Percentiles rank a stretch among this genome's conserved stretches.
Conservation (phyloP, 345 rosid genomes). For the Boechera retrofracta region DNA sequence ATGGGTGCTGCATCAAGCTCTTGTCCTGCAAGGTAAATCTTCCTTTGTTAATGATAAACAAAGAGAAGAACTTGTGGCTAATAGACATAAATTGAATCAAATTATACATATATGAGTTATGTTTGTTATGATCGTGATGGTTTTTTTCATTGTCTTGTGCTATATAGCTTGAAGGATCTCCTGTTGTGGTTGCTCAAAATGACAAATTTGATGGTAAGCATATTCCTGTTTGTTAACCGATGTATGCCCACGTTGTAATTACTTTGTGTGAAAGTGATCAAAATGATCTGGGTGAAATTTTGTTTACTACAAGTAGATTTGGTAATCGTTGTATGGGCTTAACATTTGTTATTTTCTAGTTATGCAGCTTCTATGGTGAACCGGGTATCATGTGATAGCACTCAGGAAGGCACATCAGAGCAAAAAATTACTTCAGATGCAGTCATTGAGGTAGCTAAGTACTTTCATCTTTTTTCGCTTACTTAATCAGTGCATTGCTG, state of each 20-base stretch:
- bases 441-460: slow-evolving; percentile 68
- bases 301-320: background rate
- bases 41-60: background rate
- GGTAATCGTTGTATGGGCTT: slow-evolving; percentile 21
- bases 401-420: slow-evolving; percentile 46
- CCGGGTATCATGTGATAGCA: slow-evolving; percentile 67
- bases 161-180: slow-evolving; percentile 89
- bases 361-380: slow-evolving; percentile 95
- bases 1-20: slow-evolving; percentile 92
- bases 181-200: slow-evolving; percentile 84
- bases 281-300: background rate
- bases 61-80: background rate
- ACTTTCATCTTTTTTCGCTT: slow-evolving; percentile 19
- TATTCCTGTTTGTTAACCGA: slow-evolving; percentile 15
- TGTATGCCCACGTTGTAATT: background rate
- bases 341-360: slow-evolving; percentile 44
- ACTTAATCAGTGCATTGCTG: background rate
- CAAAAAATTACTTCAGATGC: slow-evolving; percentile 85
- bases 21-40: slow-evolving; percentile 79
- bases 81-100: background rate
- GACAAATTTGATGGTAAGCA: slow-evolving; percentile 90
- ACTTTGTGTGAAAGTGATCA: slow-evolving; percentile 21
- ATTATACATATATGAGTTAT: background rate
- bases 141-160: slow-evolving; percentile 42
- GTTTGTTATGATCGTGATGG: slow-evolving; percentile 18